These are phyloP conservation scores for Coprinopsis cinerea DNA, from an alignment of 768 basidiomycete species.

Conservation along the genomic window DNA sequence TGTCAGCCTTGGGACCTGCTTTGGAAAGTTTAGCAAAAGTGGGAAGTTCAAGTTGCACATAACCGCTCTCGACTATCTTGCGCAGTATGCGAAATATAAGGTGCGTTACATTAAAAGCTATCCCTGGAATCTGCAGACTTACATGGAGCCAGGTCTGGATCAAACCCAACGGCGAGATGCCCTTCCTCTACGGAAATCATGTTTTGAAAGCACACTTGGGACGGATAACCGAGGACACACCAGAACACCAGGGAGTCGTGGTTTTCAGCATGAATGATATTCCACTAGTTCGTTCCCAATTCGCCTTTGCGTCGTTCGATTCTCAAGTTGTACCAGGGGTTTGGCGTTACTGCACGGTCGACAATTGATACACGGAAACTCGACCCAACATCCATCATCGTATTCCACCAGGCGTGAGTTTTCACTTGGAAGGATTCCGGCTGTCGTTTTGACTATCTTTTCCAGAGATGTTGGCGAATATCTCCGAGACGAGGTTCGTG, in stretches of 20 bases:
- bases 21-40: conserved; percentile 95
- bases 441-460: conserved; percentile 6
- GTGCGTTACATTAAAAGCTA: conserved; percentile 31
- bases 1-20: conserved; percentile 89
- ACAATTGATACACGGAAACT: conserved; percentile 95
- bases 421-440: conserved; percentile 9
- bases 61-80: conserved; percentile 87
- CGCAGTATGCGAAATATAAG: conserved; percentile 98
- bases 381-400: conserved; percentile 94
- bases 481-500: conserved; percentile 83
- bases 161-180: conserved; percentile 99
- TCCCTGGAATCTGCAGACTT: not conserved
- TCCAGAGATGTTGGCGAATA: conserved; percentile 95
- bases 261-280: conserved; percentile 95
- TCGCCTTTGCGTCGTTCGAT: not conserved
- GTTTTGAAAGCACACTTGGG: conserved; percentile 98
- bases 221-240: conserved; percentile 96
- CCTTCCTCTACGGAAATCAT: conserved; percentile 98
- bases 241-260: conserved; percentile 97
- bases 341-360: conserved; percentile 94
- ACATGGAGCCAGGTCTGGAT: conserved; percentile 77
- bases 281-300: conserved; percentile 62
- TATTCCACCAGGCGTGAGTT: conserved; percentile 94
- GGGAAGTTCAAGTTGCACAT: conserved; percentile 98
- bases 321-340: conserved; percentile 55